Conservation (phyloP, 352 stramenopile genomes). For the Globisporangium ultimum region DNA sequence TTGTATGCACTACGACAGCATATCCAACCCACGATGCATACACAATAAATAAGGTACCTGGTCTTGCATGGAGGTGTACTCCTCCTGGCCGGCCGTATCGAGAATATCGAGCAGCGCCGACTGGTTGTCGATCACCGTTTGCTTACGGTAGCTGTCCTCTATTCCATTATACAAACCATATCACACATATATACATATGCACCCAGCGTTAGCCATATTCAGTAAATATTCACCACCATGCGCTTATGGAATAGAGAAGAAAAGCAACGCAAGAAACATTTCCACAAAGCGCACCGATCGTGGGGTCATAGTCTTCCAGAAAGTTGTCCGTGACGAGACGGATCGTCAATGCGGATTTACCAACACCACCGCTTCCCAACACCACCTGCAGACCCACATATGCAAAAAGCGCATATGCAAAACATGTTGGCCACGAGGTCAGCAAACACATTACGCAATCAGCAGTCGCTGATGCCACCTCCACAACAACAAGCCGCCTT, state of each 20-base stretch:
- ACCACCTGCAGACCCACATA: slow-evolving; percentile 49
- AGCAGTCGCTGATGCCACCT: no score
- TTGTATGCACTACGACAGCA: neutral
- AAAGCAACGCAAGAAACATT: no score
- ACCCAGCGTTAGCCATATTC: no score
- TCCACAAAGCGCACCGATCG: slow-evolving; percentile 57
- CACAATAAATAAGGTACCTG: no score
- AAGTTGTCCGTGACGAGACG: slow-evolving; percentile 92
- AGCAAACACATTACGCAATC: neutral
- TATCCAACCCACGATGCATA: no score
- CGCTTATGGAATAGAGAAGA: neutral
- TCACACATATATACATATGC: no score
- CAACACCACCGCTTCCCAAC: slow-evolving; percentile 87
- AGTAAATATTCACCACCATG: no score
- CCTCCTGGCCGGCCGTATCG: slow-evolving; percentile 90
- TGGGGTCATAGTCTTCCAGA: slow-evolving; percentile 92
- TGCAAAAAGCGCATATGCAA: neutral
- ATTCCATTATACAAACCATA: neutral
- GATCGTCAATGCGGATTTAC: slow-evolving; percentile 91
- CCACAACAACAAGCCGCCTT: neutral
- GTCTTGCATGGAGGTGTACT: slow-evolving; percentile 91
- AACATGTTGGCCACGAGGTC: neutral
- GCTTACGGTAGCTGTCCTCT: slow-evolving; percentile 93
- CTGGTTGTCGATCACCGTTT: slow-evolving; percentile 82
- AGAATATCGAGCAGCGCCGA: slow-evolving; percentile 87